Conservation (phyloP, 768 basidiomycete genomes). For the Calocybe cyanea region DNA sequence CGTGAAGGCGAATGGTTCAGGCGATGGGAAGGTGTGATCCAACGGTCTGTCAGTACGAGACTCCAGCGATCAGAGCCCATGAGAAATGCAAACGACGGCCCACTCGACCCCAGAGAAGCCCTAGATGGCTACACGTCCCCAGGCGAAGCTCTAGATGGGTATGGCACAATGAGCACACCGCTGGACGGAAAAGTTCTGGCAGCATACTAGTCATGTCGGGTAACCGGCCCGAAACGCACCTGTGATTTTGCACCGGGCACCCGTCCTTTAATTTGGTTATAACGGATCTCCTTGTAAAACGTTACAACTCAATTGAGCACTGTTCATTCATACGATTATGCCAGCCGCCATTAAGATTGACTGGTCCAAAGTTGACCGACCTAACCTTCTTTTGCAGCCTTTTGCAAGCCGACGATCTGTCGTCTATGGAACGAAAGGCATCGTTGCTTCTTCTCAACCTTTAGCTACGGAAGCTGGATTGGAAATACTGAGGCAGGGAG, state of each 20-base stretch:
- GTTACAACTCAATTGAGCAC: too few relatives aligned
- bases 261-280: too few relatives aligned
- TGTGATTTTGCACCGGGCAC: too few relatives aligned
- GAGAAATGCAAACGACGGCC: not conserved
- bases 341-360: slow-evolving; percentile 34
- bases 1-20: slow-evolving; percentile 78
- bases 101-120: not conserved
- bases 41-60: slow-evolving; percentile 47
- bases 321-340: slow-evolving; percentile 20
- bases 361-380: slow-evolving; percentile 62
- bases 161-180: not conserved
- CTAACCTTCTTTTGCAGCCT: slow-evolving; percentile 59
- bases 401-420: slow-evolving; percentile 86
- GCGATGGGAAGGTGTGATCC: slow-evolving; percentile 68
- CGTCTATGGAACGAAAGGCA: slow-evolving; percentile 81
- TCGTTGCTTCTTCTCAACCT: slow-evolving; percentile 89
- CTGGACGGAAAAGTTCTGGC: too few relatives aligned
- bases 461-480: slow-evolving; percentile 88
- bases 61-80: slow-evolving; percentile 35
- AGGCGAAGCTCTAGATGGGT: not conserved
- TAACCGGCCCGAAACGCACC: too few relatives aligned
- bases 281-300: too few relatives aligned
- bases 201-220: too few relatives aligned
- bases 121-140: slow-evolving; percentile 1
- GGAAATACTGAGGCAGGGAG: slow-evolving; percentile 88